phyloP scores from a whole-genome alignment of 306 rosid species.

The Acacia crassicarpa region DNA sequence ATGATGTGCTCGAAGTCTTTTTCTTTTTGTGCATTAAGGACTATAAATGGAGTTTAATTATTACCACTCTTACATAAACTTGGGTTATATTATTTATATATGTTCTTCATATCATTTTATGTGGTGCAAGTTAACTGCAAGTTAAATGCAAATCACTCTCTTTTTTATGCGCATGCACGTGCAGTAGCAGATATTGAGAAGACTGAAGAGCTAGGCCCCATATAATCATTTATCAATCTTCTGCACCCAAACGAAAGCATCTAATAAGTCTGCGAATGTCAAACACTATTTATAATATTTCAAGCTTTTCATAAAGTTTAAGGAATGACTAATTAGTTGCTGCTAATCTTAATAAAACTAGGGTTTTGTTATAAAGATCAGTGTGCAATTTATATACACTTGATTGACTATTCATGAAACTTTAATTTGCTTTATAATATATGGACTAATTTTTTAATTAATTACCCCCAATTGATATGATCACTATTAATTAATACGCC shows the following conservation, averaged over 20 bases:
- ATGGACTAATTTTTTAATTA: neutral
- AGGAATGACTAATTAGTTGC: conserved; percentile 5
- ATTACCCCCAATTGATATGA: neutral
- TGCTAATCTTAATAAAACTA: neutral
- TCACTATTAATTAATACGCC: neutral
- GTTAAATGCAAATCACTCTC: neutral
- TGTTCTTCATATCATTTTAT: neutral
- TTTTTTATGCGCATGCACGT: conserved; percentile 24
- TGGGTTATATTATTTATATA: neutral
- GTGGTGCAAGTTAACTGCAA: conserved; percentile 20
- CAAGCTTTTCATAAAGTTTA: conserved; percentile 19
- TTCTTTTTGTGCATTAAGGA: neutral
- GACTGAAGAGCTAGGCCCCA: neutral
- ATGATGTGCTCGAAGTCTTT: neutral
- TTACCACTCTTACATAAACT: neutral
- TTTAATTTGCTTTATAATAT: neutral
- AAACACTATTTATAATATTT: conserved; percentile 4
- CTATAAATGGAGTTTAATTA: neutral
- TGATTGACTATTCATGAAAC: neutral
- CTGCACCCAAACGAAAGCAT: conserved; percentile 21
- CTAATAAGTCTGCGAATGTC: conserved; percentile 15
- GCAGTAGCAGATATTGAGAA: conserved; percentile 24
- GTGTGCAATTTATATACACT: neutral
- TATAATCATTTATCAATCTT: conserved; percentile 19
- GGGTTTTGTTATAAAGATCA: neutral